These are phyloP conservation scores for Calonectria pseudoturangicola DNA, from an alignment of 2,329 filamentous ascomycete genomes.

Conservation along the genomic window DNA sequence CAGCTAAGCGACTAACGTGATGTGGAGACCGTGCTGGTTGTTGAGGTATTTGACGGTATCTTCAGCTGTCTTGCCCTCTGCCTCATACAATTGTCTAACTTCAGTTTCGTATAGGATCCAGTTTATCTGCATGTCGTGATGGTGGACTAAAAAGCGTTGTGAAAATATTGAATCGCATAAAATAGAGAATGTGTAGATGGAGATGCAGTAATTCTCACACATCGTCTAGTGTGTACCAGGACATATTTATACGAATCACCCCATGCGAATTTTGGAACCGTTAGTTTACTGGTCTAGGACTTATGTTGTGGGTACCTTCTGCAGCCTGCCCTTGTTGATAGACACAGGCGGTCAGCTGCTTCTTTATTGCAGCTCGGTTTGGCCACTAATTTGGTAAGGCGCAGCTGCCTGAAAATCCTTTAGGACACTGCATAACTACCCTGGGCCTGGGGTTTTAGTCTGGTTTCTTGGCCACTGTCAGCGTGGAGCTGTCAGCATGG, in stretches of 20 bases:
- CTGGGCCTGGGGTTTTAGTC: background rate
- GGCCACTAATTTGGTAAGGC: no score
- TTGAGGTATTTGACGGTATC: conserved; percentile 11
- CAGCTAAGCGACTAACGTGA: background rate
- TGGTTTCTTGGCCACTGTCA: background rate
- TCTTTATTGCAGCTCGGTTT: background rate
- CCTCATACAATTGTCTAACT: conserved; percentile 7
- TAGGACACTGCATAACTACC: background rate
- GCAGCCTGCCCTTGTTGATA: no score
- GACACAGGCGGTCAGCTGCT: background rate
- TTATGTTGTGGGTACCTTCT: background rate
- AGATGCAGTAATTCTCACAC: background rate
- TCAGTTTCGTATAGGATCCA: conserved; percentile 5
- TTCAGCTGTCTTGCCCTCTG: conserved; percentile 5
- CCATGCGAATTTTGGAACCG: background rate
- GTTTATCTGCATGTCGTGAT: conserved; percentile 18
- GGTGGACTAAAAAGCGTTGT: background rate
- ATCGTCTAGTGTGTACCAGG: background rate
- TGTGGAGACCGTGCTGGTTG: background rate
- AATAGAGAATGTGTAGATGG: background rate
- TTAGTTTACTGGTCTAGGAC: background rate
- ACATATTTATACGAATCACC: conserved; percentile 8
- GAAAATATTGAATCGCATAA: background rate
- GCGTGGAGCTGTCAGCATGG: background rate
- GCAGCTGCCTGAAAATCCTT: background rate